Conservation (phyloP, 2,329 filamentous ascomycete species). For the Apiospora hydei region DNA sequence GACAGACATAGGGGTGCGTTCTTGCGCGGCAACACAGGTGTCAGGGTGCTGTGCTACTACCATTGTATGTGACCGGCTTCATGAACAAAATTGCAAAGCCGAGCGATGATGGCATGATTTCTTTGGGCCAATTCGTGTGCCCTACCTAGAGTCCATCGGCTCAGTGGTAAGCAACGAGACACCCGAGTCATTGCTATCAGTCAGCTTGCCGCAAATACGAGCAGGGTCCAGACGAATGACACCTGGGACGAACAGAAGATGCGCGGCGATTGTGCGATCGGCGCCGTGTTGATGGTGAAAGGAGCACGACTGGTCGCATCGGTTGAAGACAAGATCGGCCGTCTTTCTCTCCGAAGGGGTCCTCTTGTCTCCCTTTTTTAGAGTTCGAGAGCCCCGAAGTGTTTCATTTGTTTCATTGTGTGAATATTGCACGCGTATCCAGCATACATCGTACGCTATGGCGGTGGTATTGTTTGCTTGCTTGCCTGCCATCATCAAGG, state of each 20-base stretch:
- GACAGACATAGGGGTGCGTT: neutral
- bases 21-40: neutral
- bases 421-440: neutral
- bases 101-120: neutral
- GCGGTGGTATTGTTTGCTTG: neutral
- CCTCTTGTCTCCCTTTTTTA: neutral
- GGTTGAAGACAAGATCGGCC: slow-evolving; percentile 2
- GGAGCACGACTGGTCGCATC: neutral
- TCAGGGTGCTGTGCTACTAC: neutral
- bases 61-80: neutral
- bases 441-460: neutral
- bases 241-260: neutral
- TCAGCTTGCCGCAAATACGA: neutral
- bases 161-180: neutral
- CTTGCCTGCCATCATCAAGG: neutral
- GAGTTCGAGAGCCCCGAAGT: neutral
- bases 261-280: neutral
- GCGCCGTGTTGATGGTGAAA: neutral
- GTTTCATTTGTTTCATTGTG: neutral
- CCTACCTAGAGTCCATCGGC: neutral
- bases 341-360: neutral
- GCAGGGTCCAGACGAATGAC: neutral
- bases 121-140: neutral
- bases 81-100: neutral
- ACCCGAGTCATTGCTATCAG: slow-evolving; percentile 8